These are phyloP conservation scores for Periconia macrospinosa DNA, from an alignment of 2,329 filamentous ascomycete species.

Conservation along the genomic window DNA sequence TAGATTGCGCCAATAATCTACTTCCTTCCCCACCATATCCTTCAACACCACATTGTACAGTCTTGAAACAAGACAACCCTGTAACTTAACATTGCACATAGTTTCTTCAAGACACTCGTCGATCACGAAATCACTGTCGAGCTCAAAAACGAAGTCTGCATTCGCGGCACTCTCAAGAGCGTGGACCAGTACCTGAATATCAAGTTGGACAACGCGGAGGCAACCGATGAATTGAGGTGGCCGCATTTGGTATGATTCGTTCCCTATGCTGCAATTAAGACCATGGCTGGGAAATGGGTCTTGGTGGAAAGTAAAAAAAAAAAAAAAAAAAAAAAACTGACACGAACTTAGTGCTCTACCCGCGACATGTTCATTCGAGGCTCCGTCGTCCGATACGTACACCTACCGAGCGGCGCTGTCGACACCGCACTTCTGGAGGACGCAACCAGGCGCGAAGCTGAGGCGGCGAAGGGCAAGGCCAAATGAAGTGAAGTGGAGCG, in stretches of 20 bases:
- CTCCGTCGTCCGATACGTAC: constrained; percentile 89
- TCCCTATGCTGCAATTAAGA: neutral
- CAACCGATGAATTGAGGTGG: constrained; percentile 91
- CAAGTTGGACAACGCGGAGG: constrained; percentile 93
- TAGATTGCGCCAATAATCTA: too few species aligned
- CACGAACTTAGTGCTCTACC: constrained; percentile 64
- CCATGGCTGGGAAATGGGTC: neutral
- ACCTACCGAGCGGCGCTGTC: constrained; percentile 78
- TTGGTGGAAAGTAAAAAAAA: neutral
- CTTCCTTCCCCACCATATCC: neutral
- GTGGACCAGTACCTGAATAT: constrained; percentile 99
- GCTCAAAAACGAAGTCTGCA: constrained; percentile 98
- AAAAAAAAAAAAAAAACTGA: constrained; percentile 8
- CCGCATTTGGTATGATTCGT: constrained; percentile 72
- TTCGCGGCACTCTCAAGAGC: constrained; percentile 92
- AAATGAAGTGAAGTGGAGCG: constrained; percentile 27
- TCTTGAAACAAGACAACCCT: neutral
- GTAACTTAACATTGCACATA: constrained; percentile 6
- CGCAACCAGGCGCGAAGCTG: constrained; percentile 59
- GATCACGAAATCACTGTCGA: constrained; percentile 97
- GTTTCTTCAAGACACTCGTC: constrained; percentile 97
- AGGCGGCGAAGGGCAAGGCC: constrained; percentile 41
- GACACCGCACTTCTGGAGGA: constrained; percentile 88
- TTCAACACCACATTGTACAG: too few species aligned
- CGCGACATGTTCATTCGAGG: constrained; percentile 97